A percentile compares a stretch with the other conserved stretches of the same genome.
Conservation (phyloP, 2,329 filamentous ascomycete genomes). For the Pseudogymnoascus sp. region DNA sequence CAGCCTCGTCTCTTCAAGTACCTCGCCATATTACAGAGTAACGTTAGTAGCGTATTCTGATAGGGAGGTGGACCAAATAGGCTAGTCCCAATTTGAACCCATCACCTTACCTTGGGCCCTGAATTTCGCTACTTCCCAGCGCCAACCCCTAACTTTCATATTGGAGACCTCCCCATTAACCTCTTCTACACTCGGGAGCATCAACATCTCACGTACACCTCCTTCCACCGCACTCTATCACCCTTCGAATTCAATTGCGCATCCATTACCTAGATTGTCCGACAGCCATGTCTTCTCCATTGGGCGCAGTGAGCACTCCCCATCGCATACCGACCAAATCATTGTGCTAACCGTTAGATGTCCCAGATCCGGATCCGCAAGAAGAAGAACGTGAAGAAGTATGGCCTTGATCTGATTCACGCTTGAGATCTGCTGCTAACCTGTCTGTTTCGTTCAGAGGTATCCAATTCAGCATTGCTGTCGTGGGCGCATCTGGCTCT, state of each 20-base stretch:
- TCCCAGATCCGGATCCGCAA: constrained; percentile 87
- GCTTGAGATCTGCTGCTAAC: constrained; percentile 52
- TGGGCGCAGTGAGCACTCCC: constrained; percentile 41
- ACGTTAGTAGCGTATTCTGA: constrained; percentile 2
- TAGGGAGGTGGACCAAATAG: constrained; percentile 6
- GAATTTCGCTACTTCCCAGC: constrained; percentile 8
- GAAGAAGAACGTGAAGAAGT: constrained; percentile 89
- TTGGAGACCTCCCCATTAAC: constrained; percentile 6
- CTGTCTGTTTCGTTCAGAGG: constrained; percentile 35
- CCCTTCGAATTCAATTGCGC: constrained; percentile 2
- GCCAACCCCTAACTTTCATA: constrained; percentile 10
- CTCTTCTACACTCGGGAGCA: constrained; percentile 16
- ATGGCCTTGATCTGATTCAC: constrained; percentile 30
- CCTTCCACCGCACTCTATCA: background rate
- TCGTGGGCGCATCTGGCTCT: constrained; percentile 97
- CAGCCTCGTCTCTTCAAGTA: constrained; percentile 5
- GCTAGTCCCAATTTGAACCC: constrained; percentile 5
- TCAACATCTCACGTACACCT: constrained; percentile 18
- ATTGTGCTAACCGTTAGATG: constrained; percentile 21
- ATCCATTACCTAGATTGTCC: constrained; percentile 3
- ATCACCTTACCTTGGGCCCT: constrained; percentile 7
- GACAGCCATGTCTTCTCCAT: constrained; percentile 42
- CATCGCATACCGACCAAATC: constrained; percentile 14
- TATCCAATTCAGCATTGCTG: constrained; percentile 99
- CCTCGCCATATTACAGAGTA: background rate